Percentiles rank a stretch among this genome's conserved stretches.
These are phyloP conservation scores for Aspergillus bridgeri DNA, from an alignment of 495 filamentous ascomycete genomes.

Conservation along the genomic window DNA sequence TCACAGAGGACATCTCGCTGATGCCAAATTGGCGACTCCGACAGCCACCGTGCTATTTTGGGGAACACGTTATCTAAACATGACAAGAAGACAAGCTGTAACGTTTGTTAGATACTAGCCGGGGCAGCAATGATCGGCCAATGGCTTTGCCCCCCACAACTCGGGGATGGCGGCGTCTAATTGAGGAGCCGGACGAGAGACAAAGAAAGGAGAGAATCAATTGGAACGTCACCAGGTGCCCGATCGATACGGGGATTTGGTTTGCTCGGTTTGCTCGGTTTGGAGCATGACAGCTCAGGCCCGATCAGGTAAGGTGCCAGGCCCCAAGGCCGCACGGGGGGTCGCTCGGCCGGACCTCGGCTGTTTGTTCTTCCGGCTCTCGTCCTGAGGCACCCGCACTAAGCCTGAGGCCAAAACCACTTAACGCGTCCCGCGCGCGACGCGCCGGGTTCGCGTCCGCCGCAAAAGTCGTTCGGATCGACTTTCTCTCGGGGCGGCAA, in stretches of 20 bases:
- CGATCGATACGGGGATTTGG: conserved; percentile 12
- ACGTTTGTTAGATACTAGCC: neutral
- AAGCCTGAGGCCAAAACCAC: conserved; percentile 36
- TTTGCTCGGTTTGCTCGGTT: conserved; percentile 28
- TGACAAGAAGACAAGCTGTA: conserved; percentile 34
- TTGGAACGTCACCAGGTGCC: conserved; percentile 13
- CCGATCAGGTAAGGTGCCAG: conserved; percentile 35
- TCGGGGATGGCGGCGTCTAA: neutral
- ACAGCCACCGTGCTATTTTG: conserved; percentile 34
- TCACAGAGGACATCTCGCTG: conserved; percentile 61
- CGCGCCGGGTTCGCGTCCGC: conserved; percentile 33
- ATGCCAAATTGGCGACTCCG: conserved; percentile 34
- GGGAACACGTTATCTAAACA: conserved; percentile 40
- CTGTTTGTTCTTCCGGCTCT: conserved; percentile 9
- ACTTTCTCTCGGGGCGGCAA: conserved; percentile 13
- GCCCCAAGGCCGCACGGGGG: conserved; percentile 4
- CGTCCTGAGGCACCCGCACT: neutral
- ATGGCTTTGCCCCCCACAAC: neutral
- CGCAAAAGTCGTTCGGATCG: conserved; percentile 30
- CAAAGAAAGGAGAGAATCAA: neutral
- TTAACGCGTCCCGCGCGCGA: conserved; percentile 43
- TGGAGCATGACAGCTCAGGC: conserved; percentile 27
- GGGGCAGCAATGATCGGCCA: conserved; percentile 3
- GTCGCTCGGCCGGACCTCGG: conserved; percentile 8
- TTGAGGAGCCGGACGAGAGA: neutral